A percentile compares a stretch with the other conserved stretches of the same genome.
Evolutionary conservation across 345 rosid genomes (phyloP).

Genomic region (Cardamine occulta): DNA sequence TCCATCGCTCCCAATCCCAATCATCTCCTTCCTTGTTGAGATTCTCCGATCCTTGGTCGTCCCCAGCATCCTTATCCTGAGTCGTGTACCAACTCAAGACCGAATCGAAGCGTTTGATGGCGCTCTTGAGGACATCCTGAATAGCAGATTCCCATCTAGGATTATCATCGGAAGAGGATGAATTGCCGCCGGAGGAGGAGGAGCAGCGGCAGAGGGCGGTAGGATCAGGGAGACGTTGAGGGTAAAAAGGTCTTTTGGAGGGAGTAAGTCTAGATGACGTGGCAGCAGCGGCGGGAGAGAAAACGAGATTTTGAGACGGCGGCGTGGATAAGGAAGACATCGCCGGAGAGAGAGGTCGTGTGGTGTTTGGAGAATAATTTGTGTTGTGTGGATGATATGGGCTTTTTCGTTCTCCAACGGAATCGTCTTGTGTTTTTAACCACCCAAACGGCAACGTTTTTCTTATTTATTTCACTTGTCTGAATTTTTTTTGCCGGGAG

Average conservation of each 20-base stretch:
- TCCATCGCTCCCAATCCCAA: constrained; percentile 97
- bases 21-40: constrained; percentile 34
- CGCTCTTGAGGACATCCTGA: constrained; percentile 56
- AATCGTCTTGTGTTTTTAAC: neutral
- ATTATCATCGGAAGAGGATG: constrained; percentile 38
- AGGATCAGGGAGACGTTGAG: constrained; percentile 45
- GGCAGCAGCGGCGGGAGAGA: constrained; percentile 44
- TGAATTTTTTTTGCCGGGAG: neutral
- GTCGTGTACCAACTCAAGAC: constrained; percentile 42
- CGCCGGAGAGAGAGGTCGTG: constrained; percentile 16
- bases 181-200: constrained; percentile 45
- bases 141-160: constrained; percentile 63
- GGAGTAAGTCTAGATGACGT: constrained; percentile 40
- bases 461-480: neutral
- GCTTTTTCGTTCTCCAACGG: constrained; percentile 10
- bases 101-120: constrained; percentile 63
- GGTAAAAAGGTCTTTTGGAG: constrained; percentile 47
- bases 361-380: neutral
- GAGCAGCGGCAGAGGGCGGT: constrained; percentile 53
- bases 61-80: constrained; percentile 26
- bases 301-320: constrained; percentile 53
- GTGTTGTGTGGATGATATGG: constrained; percentile 32
- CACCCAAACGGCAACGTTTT: constrained; percentile 4
- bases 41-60: constrained; percentile 26
- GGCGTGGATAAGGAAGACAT: constrained; percentile 71